These are phyloP conservation scores for Cystofilobasidium capitatum DNA, from an alignment of 768 basidiomycete genomes.

Conservation along the genomic window DNA sequence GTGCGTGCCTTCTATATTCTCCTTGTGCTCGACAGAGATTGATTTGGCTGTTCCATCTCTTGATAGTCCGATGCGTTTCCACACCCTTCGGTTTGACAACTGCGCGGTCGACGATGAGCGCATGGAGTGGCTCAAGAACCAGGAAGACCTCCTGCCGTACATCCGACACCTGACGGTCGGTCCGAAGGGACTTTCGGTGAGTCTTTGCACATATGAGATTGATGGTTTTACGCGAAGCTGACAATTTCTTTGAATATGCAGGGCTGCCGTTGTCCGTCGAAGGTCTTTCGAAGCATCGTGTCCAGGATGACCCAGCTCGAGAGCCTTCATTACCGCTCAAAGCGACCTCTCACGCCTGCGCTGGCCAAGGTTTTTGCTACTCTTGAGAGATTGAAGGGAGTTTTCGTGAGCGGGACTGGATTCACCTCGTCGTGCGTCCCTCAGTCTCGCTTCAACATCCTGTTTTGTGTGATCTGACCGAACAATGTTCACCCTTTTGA, in stretches of 20 bases:
- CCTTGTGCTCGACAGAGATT: too few relatives aligned
- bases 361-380: background rate
- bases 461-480: too few relatives aligned
- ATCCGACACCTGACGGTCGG: background rate
- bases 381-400: background rate
- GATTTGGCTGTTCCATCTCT: too few relatives aligned
- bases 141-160: background rate
- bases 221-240: too few relatives aligned
- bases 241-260: background rate
- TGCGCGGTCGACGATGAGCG: constrained; percentile 1
- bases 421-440: background rate
- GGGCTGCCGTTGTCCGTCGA: background rate
- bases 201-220: background rate
- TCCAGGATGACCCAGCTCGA: background rate
- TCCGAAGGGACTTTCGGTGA: background rate
- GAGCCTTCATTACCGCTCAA: background rate
- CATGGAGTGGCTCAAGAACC: background rate
- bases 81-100: background rate
- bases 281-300: background rate
- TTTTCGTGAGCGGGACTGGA: background rate
- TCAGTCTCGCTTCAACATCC: too few relatives aligned
- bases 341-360: background rate
- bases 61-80: background rate
- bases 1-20: background rate
- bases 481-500: background rate